phyloP scores from a whole-genome alignment of 306 rosid genomes.

The Leucaena leucocephala region DNA sequence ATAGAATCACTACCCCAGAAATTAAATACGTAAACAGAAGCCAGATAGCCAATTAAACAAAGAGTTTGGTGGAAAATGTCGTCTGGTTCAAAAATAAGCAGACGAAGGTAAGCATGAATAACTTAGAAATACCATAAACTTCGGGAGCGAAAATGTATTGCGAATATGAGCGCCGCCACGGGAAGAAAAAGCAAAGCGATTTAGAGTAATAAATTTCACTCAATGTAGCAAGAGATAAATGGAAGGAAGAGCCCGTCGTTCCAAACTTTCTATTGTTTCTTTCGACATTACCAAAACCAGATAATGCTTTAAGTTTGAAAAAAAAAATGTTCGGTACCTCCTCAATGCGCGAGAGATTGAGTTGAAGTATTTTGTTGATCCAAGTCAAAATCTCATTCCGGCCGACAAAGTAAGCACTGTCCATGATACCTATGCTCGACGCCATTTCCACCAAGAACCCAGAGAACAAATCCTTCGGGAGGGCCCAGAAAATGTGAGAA shows the following conservation, averaged over 20 bases:
- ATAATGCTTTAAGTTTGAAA: neutral
- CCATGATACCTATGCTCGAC: slow-evolving; percentile 91
- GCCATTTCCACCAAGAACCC: slow-evolving; percentile 60
- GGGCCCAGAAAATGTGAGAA: slow-evolving; percentile 4
- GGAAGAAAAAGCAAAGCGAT: slow-evolving; percentile 3
- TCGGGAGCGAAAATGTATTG: neutral
- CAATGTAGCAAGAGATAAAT: neutral
- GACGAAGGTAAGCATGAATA: neutral
- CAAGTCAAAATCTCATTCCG: slow-evolving; percentile 91
- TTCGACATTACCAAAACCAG: slow-evolving; percentile 9
- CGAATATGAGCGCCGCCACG: neutral
- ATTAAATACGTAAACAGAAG: neutral
- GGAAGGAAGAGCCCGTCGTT: neutral
- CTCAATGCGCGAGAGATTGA: slow-evolving; percentile 86
- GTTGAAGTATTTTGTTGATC: slow-evolving; percentile 90
- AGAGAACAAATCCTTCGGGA: slow-evolving; percentile 5
- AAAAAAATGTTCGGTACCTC: slow-evolving; percentile 54
- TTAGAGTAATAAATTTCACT: neutral
- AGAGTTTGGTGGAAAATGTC: neutral
- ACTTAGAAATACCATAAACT: neutral
- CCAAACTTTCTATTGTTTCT: neutral
- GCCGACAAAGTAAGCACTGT: slow-evolving; percentile 92
- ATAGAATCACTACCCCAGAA: neutral
- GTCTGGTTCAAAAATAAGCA: neutral
- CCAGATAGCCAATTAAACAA: neutral